Evolutionary conservation across 164 flowering plant genomes (phyloP), one percentile per base, ranked within the genome.

Genomic region (Annona cherimola): DNA sequence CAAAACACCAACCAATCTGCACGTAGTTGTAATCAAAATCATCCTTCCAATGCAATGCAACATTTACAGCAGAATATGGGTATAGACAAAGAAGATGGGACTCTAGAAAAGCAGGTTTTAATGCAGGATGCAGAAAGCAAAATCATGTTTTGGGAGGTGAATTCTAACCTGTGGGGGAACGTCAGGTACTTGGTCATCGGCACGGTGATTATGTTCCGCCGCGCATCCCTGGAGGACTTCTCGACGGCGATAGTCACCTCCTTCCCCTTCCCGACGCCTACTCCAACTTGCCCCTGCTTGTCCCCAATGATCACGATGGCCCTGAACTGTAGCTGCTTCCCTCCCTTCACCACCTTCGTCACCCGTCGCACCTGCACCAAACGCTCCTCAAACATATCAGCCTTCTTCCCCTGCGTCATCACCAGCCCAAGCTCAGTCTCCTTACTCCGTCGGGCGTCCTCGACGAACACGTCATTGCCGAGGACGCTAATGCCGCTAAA

Each of bases 311-410:
- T 89, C 1, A 95, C 96, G 62, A 91, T 73, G 0, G 92, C 98
- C 80, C 99, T 80, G 63, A 95, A 95, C 69, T 81, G 79, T 82
- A 95, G 59, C 42, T 89, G 93, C 80, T 89, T 93, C 79, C 99
- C 99, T n/a, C 99, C 99, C 75, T 95, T 93, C 0, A 93, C 98
- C 64, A 93, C 98, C 77, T 95, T 95, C 0, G 93, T 91, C n/a
- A 95, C 97, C 78, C 98, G 85, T 80, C 99, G 84, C 41, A 95
- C 96, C 78, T 95, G 93, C 42, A 93, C 90, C 60, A 95, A 97
- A 61, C 89, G 80, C 84, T 93, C 99, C 11, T 93, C 99, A 45
- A 93, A 86, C 69, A 94, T 97, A 73, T 93, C 98, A n/a, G 81
- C 77, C 4, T 82, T 45, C 81, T 87, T 92, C 85, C 89, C 95